phyloP scores from a whole-genome alignment of 108 stramenopile genomes.

The Nannochloropsis gaditana region DNA sequence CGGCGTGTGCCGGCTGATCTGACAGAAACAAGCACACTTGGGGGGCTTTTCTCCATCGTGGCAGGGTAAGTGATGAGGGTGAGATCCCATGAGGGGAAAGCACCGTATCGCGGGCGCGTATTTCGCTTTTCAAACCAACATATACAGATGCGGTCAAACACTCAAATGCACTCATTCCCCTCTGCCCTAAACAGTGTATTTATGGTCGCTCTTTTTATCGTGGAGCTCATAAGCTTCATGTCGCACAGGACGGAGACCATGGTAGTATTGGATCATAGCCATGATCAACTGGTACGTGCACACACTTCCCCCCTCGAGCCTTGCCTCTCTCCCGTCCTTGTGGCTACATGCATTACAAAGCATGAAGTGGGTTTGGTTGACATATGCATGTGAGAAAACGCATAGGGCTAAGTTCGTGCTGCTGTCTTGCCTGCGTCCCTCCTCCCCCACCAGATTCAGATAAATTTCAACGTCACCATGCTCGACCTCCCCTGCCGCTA shows the following conservation, averaged over 20 bases:
- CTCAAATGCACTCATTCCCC: neutral
- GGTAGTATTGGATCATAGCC: neutral
- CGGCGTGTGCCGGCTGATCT: slow-evolving; percentile 53
- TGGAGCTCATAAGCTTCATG: neutral
- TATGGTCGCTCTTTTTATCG: slow-evolving; percentile 23
- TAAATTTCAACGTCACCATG: slow-evolving; percentile 59
- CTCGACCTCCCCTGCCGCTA: slow-evolving; percentile 55
- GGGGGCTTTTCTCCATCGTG: slow-evolving; percentile 46
- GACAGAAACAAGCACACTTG: slow-evolving; percentile 47
- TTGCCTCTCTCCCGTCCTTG: neutral
- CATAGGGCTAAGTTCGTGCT: slow-evolving; percentile 16
- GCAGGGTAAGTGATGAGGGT: slow-evolving; percentile 42
- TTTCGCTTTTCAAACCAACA: neutral
- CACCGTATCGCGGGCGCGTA: too few species aligned
- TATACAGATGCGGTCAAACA: neutral
- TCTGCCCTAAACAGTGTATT: neutral
- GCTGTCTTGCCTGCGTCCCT: neutral
- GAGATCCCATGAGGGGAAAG: neutral
- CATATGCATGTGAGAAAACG: neutral
- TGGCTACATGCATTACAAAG: neutral
- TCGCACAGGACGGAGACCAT: neutral
- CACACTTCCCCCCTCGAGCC: neutral
- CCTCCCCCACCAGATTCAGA: slow-evolving; percentile 34
- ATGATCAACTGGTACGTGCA: neutral
- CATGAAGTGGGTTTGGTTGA: slow-evolving; percentile 23